Base-by-base conservation (phyloP, 257 asterid genomes). In the Ballota nigra region DNA sequence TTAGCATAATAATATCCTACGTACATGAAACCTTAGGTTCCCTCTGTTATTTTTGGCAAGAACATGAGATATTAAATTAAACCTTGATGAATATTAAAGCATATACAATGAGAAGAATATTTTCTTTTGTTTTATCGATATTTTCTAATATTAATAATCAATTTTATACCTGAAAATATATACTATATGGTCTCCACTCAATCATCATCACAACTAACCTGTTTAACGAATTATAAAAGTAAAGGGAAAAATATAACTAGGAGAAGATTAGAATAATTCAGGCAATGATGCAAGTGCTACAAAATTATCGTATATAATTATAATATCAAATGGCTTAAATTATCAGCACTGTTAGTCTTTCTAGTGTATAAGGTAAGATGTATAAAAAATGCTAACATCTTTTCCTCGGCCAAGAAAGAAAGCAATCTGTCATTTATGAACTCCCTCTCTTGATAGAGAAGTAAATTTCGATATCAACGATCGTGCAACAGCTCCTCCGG, bases 401-500 rank as follows among this genome's bases (percentile, higher is more conserved):
- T 13, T 67, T 59, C 51, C 78, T 13, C 26, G 58, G 71, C 70
- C 52, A 63, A 73, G 58, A 58, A 68, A 55, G 45, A 75, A 71
- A 56, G 62, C n/a, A n/a, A 8, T 63, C 55, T n/a, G 55, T 64
- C 63, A 59, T 66, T 11, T 53, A 65, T 36, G n/a, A 68, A 66
- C 69, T 52, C 77, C 69, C 73, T 69, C 43, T 8, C 52, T 8
- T 9, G 12, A 26, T 26, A 26, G 29, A 36, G 4, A 8, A 53
- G 8, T 77, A 0, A 51, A 73, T 23, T 23, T 6, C 2, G 22
- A 58, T 26, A 79, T 85, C 81, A 89, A 18, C 70, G 83, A 20
- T 81, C 80, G 16, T 77, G 89, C 63, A 87, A 72, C 49, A 90
- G 83, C 68, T 92, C 96, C 45, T 88, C 92, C 0, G 88, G 85